phyloP scores from a whole-genome alignment of 768 basidiomycete species.

The Amanita subjunquillea region DNA sequence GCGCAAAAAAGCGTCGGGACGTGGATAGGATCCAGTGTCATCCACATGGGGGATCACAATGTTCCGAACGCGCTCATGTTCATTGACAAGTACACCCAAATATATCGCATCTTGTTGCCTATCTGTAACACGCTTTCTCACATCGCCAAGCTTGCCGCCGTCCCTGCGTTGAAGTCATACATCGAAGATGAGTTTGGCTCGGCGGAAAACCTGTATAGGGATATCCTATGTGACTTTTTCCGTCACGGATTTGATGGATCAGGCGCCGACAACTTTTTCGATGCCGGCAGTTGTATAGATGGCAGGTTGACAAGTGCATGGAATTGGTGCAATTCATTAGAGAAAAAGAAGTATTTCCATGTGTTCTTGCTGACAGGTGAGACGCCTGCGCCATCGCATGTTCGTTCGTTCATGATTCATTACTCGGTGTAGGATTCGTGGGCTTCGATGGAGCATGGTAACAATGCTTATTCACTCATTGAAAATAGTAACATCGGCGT shows the following conservation, averaged over 20 bases:
- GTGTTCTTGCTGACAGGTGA: constrained; percentile 68
- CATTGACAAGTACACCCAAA: constrained; percentile 90
- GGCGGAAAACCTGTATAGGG: constrained; percentile 51
- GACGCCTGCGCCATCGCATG: constrained; percentile 12
- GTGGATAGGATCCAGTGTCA: constrained; percentile 82
- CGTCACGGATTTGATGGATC: constrained; percentile 84
- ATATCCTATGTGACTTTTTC: constrained; percentile 79
- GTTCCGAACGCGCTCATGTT: constrained; percentile 81
- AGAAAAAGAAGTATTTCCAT: constrained; percentile 81
- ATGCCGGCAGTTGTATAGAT: constrained; percentile 80
- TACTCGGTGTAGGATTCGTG: constrained; percentile 47
- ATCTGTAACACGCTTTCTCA: constrained; percentile 76
- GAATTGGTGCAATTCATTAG: constrained; percentile 83
- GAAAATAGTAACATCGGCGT: background rate
- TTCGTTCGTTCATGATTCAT: background rate
- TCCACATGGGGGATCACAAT: constrained; percentile 85
- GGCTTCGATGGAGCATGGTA: constrained; percentile 87
- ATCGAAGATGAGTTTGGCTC: constrained; percentile 81
- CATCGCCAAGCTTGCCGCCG: constrained; percentile 54
- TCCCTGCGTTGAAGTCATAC: constrained; percentile 63
- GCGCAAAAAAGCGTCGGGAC: constrained; percentile 72
- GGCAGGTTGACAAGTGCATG: constrained; percentile 82
- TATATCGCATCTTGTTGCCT: constrained; percentile 82
- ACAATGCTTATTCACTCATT: constrained; percentile 2
- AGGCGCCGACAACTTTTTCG: constrained; percentile 87